Conservation (phyloP, 371 early-diverging fungal genomes). For the Apophysomyces variabilis region DNA sequence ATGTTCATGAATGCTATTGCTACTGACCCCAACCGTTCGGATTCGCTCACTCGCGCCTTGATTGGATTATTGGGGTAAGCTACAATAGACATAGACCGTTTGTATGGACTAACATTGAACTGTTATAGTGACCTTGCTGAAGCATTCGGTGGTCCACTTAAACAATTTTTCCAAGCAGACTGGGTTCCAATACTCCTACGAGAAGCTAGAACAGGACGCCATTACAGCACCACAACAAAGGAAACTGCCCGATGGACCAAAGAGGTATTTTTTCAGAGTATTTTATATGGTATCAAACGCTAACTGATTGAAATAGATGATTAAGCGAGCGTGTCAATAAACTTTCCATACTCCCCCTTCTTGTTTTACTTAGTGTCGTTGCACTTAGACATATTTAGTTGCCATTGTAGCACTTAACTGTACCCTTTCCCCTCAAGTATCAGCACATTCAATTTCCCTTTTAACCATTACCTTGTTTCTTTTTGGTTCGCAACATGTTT, state of each 20-base stretch:
- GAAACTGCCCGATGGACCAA: slow-evolving; percentile 87
- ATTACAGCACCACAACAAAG: slow-evolving; percentile 63
- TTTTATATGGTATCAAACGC: not conserved
- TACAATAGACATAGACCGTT: not conserved
- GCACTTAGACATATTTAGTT: slow-evolving; percentile 11
- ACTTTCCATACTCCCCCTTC: slow-evolving; percentile 5
- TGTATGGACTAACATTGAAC: not conserved
- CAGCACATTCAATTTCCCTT: slow-evolving; percentile 12
- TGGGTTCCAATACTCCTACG: slow-evolving; percentile 74
- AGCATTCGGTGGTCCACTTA: slow-evolving; percentile 77
- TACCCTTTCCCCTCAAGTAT: slow-evolving; percentile 6
- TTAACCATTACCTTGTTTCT: not conserved
- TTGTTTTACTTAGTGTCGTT: slow-evolving; percentile 9
- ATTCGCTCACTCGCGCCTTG: slow-evolving; percentile 69
- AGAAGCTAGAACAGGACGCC: slow-evolving; percentile 74
- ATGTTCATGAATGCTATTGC: slow-evolving; percentile 74
- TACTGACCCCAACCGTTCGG: slow-evolving; percentile 63
- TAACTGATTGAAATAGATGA: slow-evolving; percentile 16
- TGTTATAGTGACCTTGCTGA: slow-evolving; percentile 71
- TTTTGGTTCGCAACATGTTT: not conserved
- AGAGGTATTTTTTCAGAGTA: slow-evolving; percentile 38
- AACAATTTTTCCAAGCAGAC: slow-evolving; percentile 59
- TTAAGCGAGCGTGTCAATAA: slow-evolving; percentile 20
- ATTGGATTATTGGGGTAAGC: slow-evolving; percentile 83
- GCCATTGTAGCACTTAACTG: slow-evolving; percentile 12